Evolutionary conservation across 106 monocot species (phyloP).

Genomic region (Narthecium ossifragum): DNA sequence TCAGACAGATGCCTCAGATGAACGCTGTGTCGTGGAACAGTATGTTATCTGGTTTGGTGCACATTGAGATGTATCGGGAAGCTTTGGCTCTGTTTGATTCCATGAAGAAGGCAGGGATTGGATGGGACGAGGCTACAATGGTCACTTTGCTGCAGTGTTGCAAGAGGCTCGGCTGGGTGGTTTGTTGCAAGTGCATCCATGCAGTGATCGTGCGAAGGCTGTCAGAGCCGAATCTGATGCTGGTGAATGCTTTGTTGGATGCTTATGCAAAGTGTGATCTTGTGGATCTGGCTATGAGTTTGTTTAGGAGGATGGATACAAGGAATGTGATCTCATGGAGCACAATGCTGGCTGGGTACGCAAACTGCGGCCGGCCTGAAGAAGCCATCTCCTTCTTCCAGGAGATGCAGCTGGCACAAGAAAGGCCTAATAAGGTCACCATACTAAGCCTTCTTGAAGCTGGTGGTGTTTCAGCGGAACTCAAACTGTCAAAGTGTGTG

Average conservation of each 20-base stretch:
- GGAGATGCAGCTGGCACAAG: slow-evolving; percentile 28
- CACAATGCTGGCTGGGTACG: slow-evolving; percentile 53
- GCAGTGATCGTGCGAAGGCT: slow-evolving; percentile 30
- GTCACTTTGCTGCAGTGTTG: slow-evolving; percentile 56
- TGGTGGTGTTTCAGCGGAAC: slow-evolving; percentile 36
- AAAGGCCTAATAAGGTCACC: slow-evolving; percentile 44
- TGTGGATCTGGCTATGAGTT: slow-evolving; percentile 21
- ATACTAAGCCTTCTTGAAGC: slow-evolving; percentile 67
- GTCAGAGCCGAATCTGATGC: slow-evolving; percentile 17
- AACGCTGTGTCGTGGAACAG: slow-evolving; percentile 86
- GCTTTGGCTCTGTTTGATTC: slow-evolving; percentile 35
- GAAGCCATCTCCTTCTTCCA: slow-evolving; percentile 47
- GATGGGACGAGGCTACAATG: slow-evolving; percentile 49
- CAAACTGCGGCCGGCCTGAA: slow-evolving; percentile 28
- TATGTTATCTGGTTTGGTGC: slow-evolving; percentile 62
- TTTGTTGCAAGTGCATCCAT: slow-evolving; percentile 62
- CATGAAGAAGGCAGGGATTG: slow-evolving; percentile 26
- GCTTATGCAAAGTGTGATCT: slow-evolving; percentile 64
- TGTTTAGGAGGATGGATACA: slow-evolving; percentile 36
- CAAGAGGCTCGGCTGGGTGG: slow-evolving; percentile 26
- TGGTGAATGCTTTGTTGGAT: slow-evolving; percentile 63
- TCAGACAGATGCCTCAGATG: slow-evolving; percentile 25
- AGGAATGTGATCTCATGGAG: slow-evolving; percentile 73
- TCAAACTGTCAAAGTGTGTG: slow-evolving; percentile 32
- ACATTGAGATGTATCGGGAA: slow-evolving; percentile 25